These are phyloP conservation scores for Ophiocordyceps camponoti-saundersi DNA, from an alignment of 2,329 filamentous ascomycete species.

Conservation along the genomic window DNA sequence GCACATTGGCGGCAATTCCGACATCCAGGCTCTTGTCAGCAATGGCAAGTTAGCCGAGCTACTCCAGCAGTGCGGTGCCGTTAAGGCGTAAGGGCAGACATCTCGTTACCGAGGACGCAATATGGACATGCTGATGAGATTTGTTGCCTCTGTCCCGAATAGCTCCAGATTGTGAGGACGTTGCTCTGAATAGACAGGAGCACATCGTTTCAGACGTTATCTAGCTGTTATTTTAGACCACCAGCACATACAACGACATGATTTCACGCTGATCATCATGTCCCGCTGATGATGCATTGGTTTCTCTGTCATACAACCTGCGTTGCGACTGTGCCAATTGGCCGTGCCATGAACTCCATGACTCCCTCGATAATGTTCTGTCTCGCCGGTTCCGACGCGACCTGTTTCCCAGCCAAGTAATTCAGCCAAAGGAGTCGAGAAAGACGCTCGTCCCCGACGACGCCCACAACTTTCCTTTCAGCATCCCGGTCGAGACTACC, in stretches of 20 bases:
- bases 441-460: conserved; percentile 62
- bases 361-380: conserved; percentile 74
- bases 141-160: background rate
- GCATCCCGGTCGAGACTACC: conserved; percentile 30
- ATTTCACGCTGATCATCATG: background rate
- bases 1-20: conserved; percentile 95
- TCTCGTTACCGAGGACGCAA: background rate
- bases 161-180: background rate
- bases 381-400: conserved; percentile 70
- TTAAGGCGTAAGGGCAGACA: conserved; percentile 19
- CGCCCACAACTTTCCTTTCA: conserved; percentile 43
- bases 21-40: conserved; percentile 46
- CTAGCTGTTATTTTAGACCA: too few species aligned
- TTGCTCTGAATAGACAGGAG: background rate
- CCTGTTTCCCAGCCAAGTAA: conserved; percentile 72
- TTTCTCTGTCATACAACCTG: conserved; percentile 39
- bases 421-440: conserved; percentile 74
- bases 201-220: too few species aligned
- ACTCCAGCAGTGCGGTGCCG: conserved; percentile 24
- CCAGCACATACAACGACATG: background rate
- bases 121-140: background rate
- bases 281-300: background rate
- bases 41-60: conserved; percentile 21
- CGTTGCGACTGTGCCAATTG: conserved; percentile 70
- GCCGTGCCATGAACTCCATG: conserved; percentile 74